These are phyloP conservation scores for Oleoguttula mirabilis DNA, from an alignment of 495 filamentous ascomycete genomes.

Conservation along the genomic window DNA sequence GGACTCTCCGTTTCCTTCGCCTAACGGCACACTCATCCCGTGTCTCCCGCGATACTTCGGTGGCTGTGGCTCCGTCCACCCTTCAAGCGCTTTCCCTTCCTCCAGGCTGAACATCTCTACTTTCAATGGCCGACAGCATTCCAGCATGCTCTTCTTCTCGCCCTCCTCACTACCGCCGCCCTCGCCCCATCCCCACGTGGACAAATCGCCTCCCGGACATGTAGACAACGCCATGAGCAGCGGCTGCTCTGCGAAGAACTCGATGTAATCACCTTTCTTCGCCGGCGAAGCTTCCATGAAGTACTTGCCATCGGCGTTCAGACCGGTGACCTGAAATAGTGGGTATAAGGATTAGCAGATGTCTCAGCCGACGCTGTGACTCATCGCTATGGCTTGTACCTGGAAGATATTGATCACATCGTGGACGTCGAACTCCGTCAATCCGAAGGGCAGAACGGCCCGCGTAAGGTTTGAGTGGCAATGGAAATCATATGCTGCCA, in stretches of 20 bases:
- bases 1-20: constrained; percentile 22
- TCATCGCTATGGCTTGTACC: no score
- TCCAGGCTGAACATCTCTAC: constrained; percentile 56
- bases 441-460: constrained; percentile 51
- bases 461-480: constrained; percentile 72
- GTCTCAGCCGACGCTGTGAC: no score
- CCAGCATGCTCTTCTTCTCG: constrained; percentile 49
- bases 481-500: constrained; percentile 67
- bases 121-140: constrained; percentile 58
- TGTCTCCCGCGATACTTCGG: constrained; percentile 55
- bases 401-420: constrained; percentile 74
- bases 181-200: constrained; percentile 62
- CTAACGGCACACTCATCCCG: constrained; percentile 41
- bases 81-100: constrained; percentile 40
- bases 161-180: constrained; percentile 53
- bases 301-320: constrained; percentile 59
- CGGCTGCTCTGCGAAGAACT: constrained; percentile 68
- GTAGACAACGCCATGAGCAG: constrained; percentile 61
- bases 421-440: constrained; percentile 63
- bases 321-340: constrained; percentile 66
- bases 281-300: constrained; percentile 70
- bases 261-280: constrained; percentile 51
- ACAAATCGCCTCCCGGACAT: constrained; percentile 53
- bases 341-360: no score
- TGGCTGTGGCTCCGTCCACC: constrained; percentile 47